Conservation (phyloP, 1,284 basidiomycete species). For the Malassezia pachydermatis region DNA sequence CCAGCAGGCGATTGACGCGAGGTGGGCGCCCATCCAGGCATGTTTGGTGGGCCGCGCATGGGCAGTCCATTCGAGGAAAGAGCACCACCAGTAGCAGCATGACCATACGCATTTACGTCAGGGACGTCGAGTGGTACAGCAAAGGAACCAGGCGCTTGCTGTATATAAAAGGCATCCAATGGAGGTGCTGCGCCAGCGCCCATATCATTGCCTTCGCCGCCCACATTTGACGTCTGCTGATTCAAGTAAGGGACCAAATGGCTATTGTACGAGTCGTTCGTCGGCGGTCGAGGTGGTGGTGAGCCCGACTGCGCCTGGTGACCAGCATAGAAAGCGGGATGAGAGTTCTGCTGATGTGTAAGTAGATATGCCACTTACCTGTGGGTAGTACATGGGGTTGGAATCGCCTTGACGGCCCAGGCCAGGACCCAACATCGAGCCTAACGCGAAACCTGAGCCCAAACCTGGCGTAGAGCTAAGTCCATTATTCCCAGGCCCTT, state of each 20-base stretch:
- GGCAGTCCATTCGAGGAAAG: conserved; percentile 3
- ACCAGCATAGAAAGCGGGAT: conserved; percentile 7
- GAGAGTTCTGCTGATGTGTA: conserved; percentile 6
- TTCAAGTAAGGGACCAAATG: conserved; percentile 14
- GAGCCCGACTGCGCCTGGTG: conserved; percentile 7
- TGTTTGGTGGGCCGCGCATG: conserved; percentile 8
- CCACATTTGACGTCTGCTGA: conserved; percentile 2
- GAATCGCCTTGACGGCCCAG: conserved; percentile 12
- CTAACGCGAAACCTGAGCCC: conserved; percentile 10
- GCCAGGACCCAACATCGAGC: conserved; percentile 8
- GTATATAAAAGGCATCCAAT: conserved; percentile 19
- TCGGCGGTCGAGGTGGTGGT: conserved; percentile 1
- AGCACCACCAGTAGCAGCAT: conserved; percentile 1
- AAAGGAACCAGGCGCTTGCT: conserved; percentile 17
- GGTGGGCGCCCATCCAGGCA: conserved; percentile 8
- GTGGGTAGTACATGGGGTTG: conserved; percentile 17
- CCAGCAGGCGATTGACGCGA: conserved; percentile 10
- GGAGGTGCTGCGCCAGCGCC: conserved; percentile 2
- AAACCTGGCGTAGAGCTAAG: conserved; percentile 12
- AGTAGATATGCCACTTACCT: conserved; percentile 5
- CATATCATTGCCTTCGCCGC: conserved; percentile 10
- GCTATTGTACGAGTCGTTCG: conserved; percentile 3
- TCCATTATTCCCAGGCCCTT: conserved; percentile 5
- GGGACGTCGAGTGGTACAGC: conserved; percentile 15
- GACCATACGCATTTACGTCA: conserved; percentile 13